Base-by-base conservation (phyloP, 179 eudicot genomes). In the Silene vulgaris region DNA sequence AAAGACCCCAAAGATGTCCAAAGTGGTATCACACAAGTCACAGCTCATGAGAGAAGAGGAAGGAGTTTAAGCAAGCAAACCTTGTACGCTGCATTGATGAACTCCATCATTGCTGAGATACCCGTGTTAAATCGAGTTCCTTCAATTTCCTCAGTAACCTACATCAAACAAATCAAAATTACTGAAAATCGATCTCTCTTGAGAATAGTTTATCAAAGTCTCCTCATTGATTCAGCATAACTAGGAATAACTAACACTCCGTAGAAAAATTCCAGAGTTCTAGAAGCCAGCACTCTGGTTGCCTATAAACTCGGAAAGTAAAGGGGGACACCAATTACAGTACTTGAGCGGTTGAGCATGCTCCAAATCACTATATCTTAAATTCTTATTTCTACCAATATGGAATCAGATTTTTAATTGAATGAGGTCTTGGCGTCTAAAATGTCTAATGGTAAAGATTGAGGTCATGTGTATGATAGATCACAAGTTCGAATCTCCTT, bases 81-180 rank as follows among this genome's bases (percentile, higher is more conserved):
- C 99, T 95, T 95, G 82, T 90, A 88, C 63, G 97, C 99, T 5
- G 90, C 90, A 88, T 95, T 93, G 60, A 82, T 82, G 85, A 95
- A 93, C 89, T 95, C 99, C 99, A 95, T 95, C 99, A 95, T 90
- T 75, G 99, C 97, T 69, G 99, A 92, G 78, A 95, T 93, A 71
- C 97, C 99, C 37, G 99, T 95, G 86, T 95, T 95, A 82, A 95
- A 95, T 62, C 99, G 86, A 26, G 99, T 95, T 71, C 82, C 96
- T 83, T 95, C 97, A 74, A 90, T 87, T 82, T 95, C 99, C 76
- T 90, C 96, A 0, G 96, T 86, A 61, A 88, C 97, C 98, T 94
- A 71, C 72, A 77, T 40, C 43, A 62, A 76, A 74, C 54, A 75
- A 76, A 66, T 32, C 45, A 70, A 32, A 50, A 52, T 16, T 52